Evolutionary conservation across 108 stramenopile species (phyloP).

Genomic region (Cyclotella atomus): DNA sequence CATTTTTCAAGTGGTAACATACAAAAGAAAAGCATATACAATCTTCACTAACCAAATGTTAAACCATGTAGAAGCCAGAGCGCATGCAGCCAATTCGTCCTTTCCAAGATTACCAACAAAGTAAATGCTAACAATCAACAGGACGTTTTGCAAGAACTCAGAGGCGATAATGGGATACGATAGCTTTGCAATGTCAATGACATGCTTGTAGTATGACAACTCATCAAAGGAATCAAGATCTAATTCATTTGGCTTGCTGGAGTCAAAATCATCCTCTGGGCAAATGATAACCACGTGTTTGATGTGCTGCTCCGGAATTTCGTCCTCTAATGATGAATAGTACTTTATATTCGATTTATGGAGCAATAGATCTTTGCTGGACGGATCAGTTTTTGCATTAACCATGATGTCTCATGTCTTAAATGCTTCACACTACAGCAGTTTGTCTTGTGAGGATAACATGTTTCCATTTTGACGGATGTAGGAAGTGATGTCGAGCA

Average conservation of each 20-base stretch:
- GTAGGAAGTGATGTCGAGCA: no score
- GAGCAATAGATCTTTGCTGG: no score
- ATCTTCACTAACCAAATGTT: not conserved
- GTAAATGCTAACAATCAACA: not conserved
- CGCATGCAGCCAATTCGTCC: not conserved
- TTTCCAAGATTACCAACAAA: not conserved
- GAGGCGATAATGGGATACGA: not conserved
- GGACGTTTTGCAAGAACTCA: not conserved
- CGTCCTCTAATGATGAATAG: not conserved
- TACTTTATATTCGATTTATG: not conserved
- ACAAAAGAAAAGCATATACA: no score
- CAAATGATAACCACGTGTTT: not conserved
- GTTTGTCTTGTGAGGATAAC: no score
- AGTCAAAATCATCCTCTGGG: not conserved
- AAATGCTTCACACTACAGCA: no score
- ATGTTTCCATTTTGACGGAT: no score
- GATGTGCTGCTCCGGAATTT: not conserved
- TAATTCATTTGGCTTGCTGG: not conserved
- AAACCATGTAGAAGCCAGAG: not conserved
- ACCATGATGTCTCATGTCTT: no score
- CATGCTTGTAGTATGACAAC: not conserved
- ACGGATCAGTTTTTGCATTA: no score
- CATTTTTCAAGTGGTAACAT: not conserved
- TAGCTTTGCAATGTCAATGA: not conserved
- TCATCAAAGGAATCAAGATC: not conserved